These are phyloP conservation scores for Capsaspora owczarzaki DNA, from an alignment of 78 protist species.

Conservation along the genomic window DNA sequence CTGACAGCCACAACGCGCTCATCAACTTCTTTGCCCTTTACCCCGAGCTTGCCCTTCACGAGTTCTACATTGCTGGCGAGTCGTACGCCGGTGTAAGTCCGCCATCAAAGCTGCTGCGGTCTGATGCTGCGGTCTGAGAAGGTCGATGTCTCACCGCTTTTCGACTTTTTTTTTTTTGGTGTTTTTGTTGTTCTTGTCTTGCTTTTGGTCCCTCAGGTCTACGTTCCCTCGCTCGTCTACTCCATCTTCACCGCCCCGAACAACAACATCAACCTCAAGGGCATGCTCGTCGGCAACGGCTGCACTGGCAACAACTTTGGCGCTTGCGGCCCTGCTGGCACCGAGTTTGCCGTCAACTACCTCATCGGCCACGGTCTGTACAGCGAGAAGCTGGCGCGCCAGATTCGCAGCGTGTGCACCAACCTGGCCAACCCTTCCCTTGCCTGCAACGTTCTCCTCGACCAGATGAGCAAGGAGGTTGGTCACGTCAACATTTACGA, in stretches of 20 bases:
- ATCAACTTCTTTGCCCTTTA: not conserved
- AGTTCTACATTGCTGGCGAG: conserved; percentile 37
- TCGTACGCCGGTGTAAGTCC: conserved; percentile 21
- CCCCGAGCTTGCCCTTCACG: conserved; percentile 9
- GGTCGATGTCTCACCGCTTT: not conserved
- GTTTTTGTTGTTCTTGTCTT: too few species aligned
- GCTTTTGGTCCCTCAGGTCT: not conserved
- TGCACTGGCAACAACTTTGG: conserved; percentile 12
- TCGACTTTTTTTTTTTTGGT: not conserved
- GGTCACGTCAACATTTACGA: not conserved
- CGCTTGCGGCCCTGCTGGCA: not conserved
- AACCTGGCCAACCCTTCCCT: not conserved
- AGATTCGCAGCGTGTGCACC: conserved; percentile 1
- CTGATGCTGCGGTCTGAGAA: not conserved
- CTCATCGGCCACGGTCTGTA: conserved; percentile 1
- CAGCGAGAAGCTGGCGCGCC: not conserved
- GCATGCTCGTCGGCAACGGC: not conserved
- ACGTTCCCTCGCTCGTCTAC: conserved; percentile 9
- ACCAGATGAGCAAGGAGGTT: not conserved
- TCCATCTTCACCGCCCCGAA: not conserved
- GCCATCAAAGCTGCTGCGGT: not conserved
- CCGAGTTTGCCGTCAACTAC: not conserved
- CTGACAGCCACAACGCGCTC: not conserved
- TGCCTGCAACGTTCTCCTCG: not conserved
- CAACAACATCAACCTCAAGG: not conserved